Evolutionary conservation across 345 rosid genomes (phyloP).

Genomic region (Pistacia vera): DNA sequence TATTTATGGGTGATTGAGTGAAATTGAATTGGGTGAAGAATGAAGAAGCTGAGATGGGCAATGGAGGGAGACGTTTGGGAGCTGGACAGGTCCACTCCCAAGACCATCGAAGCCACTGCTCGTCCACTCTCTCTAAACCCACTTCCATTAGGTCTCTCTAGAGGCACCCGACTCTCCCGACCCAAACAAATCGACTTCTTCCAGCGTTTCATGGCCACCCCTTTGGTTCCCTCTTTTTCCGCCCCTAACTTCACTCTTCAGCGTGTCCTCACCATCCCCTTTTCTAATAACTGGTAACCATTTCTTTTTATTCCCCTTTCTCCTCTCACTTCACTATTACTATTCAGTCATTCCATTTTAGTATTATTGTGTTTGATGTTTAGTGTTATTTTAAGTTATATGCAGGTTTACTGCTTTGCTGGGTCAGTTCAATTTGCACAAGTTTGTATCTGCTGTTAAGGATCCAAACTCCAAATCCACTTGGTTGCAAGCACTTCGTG

Average conservation of each 20-base stretch:
- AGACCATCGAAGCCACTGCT: constrained; percentile 71
- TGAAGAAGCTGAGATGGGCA: constrained; percentile 86
- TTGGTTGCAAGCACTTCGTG: constrained; percentile 42
- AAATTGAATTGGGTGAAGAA: constrained; percentile 3
- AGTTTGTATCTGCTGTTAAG: constrained; percentile 55
- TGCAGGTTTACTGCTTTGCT: constrained; percentile 69
- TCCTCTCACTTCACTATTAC: not conserved
- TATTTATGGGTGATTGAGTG: not conserved
- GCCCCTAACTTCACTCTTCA: constrained; percentile 56
- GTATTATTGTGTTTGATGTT: not conserved
- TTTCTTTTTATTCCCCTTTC: no score
- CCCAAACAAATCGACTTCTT: constrained; percentile 82
- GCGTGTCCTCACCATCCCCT: constrained; percentile 63
- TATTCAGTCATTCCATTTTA: not conserved
- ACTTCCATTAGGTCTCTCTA: constrained; percentile 72
- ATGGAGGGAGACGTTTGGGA: constrained; percentile 89
- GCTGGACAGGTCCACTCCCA: constrained; percentile 75
- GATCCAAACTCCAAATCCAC: constrained; percentile 37
- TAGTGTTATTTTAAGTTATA: not conserved
- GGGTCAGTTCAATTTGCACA: constrained; percentile 79
- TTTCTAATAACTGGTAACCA: constrained; percentile 61
- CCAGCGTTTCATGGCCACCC: constrained; percentile 83
- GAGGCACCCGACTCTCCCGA: constrained; percentile 73
- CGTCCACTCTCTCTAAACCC: constrained; percentile 68
- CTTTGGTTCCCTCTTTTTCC: constrained; percentile 70